Base-by-base conservation (phyloP, 1,284 basidiomycete species). In the Pisolithus thermaeus region DNA sequence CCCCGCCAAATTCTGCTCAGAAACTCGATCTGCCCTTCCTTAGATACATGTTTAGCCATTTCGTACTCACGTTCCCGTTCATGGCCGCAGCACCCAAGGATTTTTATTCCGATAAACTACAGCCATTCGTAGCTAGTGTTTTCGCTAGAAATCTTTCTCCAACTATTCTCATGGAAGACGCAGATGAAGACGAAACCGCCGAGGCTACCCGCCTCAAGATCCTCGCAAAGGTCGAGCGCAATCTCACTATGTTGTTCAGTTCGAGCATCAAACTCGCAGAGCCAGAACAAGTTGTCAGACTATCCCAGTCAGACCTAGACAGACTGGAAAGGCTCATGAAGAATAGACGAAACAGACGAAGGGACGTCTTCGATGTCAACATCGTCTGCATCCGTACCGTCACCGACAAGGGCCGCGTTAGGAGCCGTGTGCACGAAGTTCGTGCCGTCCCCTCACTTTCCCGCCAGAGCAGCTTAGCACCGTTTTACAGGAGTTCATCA, bases 11-110 rank as follows among this genome's bases (percentile, higher is more conserved):
- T 56, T 76, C 80, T 61, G 75, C 82, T 0, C 76, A 77, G 7
- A 63, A 59, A 7, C 68, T 84, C 47, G 90, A 95, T 69, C 77
- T 97, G 16, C 94, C 94, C 3, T 87, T 97, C 64, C 72, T 97
- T 56, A 80, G 84, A 30, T 96, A 87, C 73, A 79, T 94, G 62
- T 94, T 97, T 66, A 83, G 88, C 52, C 90, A 93, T 65, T 97
- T 92, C 65, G 77, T 97, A 54, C 77, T 97, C 51, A 89, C 92
- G 0, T 97, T 97, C 66, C 94, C 94, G 11, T 96, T 97, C 74
- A 83, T 97, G 65, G 81, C 84, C 44, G 74, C 86, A 1, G 92
- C 92, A 0, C 92, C 92, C 1, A 81, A 86, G 58, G 80, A 89
- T 58, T 97, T 97, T 71, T 97, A 94, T 72, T 84, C 88, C 1